Evolutionary conservation across 202 grass and related monocot genomes (phyloP).

Genomic region (Eragrostis tef): DNA sequence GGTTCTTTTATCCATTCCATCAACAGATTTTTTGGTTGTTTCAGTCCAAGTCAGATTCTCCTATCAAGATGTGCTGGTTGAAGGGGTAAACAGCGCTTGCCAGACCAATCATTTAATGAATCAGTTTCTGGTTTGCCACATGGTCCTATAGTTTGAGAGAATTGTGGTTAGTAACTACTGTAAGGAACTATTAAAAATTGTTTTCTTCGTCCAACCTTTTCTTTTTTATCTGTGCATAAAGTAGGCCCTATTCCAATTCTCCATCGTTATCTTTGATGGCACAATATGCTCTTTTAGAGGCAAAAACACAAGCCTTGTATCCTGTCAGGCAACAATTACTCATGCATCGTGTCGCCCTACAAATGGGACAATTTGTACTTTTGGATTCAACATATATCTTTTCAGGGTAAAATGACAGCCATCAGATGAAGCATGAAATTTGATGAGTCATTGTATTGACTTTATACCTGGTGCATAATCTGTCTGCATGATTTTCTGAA

Average conservation of each 20-base stretch:
- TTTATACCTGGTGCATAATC: not conserved
- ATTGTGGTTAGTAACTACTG: constrained; percentile 23
- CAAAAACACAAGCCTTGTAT: constrained; percentile 10
- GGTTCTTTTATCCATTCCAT: constrained; percentile 30
- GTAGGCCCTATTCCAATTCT: constrained; percentile 58
- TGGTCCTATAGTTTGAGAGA: constrained; percentile 51
- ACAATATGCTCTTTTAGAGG: constrained; percentile 53
- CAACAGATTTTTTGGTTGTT: constrained; percentile 43
- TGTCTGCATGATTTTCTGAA: not conserved
- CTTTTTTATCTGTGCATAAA: constrained; percentile 51
- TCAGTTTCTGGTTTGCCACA: constrained; percentile 28
- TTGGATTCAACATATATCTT: not conserved
- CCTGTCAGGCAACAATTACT: constrained; percentile 16
- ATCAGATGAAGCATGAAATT: not conserved
- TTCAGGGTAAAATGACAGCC: constrained; percentile 19
- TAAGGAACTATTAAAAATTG: constrained; percentile 51
- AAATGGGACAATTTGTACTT: constrained; percentile 19
- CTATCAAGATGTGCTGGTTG: constrained; percentile 62
- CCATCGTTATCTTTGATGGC: constrained; percentile 48
- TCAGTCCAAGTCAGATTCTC: constrained; percentile 64
- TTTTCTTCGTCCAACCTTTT: constrained; percentile 54
- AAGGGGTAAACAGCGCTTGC: constrained; percentile 47
- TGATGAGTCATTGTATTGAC: constrained; percentile 9
- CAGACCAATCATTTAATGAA: constrained; percentile 60
- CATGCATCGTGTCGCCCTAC: constrained; percentile 12